Evolutionary conservation across 345 rosid genomes (phyloP), one percentile per base, ranked within the genome.

Genomic region (Salix viminalis): DNA sequence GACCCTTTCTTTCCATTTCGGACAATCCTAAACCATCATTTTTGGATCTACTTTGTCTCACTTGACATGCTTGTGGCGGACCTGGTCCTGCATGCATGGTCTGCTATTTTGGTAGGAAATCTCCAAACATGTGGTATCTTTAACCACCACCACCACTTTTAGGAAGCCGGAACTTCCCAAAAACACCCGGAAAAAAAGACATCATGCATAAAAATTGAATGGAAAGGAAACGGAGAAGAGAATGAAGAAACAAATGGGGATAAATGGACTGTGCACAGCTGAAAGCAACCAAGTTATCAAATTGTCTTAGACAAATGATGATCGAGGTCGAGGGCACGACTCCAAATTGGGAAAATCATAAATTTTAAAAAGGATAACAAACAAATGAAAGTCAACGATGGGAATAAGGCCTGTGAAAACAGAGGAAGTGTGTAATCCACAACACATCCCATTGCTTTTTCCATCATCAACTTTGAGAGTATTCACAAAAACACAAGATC

Each of bases 41-140:
- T 79, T 80, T 83, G 86, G 79, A 79, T 75, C 75, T 69, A 81
- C 85, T 79, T 82, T 80, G 66, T 76, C 83, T 71, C 76, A 64
- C 21, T 74, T 61, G 70, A 56, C 70, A 67, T 65, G 67, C 34
- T 65, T 69, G 76, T 75, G 82, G 87, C 75, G 87, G 86, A 83
- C 85, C 83, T 36, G 73, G 36, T 34, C 52, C 28, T 23, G 10
- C 28, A 26, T 41, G 73, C 41, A 41, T 34, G 14, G 32, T 39
- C 77, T 48, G 62, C 67, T 65, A 73, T 48, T 69, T 24, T 30
- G 62, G 37, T 58, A 58, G 24, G 34, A 64, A n/a, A 75, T 54
- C 60, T 72, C 41, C 56, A 13, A 65, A 71, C 65, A 32, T 65
- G 34, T 42, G 37, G 62, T 26, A 75, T 75, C 60, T 46, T 69